These are phyloP conservation scores for Pezicula neosporulosa DNA, from an alignment of 2,329 filamentous ascomycete species.

Conservation along the genomic window DNA sequence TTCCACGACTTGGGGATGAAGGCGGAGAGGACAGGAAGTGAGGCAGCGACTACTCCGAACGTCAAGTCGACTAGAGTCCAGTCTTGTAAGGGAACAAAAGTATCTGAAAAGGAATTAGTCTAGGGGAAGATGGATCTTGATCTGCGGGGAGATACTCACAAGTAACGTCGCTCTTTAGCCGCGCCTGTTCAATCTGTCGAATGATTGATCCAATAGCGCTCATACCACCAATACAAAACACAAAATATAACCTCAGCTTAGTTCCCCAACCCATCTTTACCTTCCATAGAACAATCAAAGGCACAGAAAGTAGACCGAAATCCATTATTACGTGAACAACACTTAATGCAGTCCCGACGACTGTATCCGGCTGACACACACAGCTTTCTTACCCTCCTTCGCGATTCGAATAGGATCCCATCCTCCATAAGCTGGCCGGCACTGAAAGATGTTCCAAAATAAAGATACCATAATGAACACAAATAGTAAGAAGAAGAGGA, in stretches of 20 bases:
- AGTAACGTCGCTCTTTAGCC: slow-evolving; percentile 5
- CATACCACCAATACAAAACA: slow-evolving; percentile 30
- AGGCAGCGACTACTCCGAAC: slow-evolving; percentile 29
- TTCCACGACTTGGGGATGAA: slow-evolving; percentile 11
- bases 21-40: slow-evolving; percentile 31
- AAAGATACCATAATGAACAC: slow-evolving; percentile 27
- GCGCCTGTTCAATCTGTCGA: slow-evolving; percentile 21
- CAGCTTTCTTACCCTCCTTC: slow-evolving; percentile 10
- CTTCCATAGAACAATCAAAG: slow-evolving; percentile 32
- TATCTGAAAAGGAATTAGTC: slow-evolving; percentile 20
- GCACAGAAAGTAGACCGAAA: slow-evolving; percentile 28
- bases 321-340: slow-evolving; percentile 32
- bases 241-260: slow-evolving; percentile 28
- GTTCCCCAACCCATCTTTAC: slow-evolving; percentile 27
- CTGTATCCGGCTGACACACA: slow-evolving; percentile 21
- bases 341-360: slow-evolving; percentile 22
- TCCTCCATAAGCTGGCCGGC: slow-evolving; percentile 21
- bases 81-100: slow-evolving; percentile 24
- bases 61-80: slow-evolving; percentile 31
- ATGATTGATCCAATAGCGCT: slow-evolving; percentile 29
- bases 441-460: slow-evolving; percentile 29
- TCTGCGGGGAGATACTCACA: slow-evolving; percentile 1
- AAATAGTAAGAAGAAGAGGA: slow-evolving; percentile 25
- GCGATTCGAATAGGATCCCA: slow-evolving; percentile 26
- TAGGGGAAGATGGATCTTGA: slow-evolving; percentile 5